These are phyloP conservation scores for Cardamine resedifolia DNA, from an alignment of 345 rosid genomes.

Conservation along the genomic window DNA sequence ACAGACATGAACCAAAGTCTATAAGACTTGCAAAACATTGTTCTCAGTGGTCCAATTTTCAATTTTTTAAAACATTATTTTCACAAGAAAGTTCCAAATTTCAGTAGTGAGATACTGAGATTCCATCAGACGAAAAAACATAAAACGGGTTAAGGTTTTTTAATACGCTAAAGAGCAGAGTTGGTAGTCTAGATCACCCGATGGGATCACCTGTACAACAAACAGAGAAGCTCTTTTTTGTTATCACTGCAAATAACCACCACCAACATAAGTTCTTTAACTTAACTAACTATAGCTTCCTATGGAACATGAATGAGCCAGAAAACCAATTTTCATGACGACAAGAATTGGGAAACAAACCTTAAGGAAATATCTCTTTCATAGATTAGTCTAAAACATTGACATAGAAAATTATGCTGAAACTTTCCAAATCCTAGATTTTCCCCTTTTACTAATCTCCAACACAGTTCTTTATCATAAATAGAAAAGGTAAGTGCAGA, in stretches of 20 bases:
- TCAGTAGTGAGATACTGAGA: constrained; percentile 15
- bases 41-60: constrained; percentile 8
- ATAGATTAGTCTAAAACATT: too few species aligned
- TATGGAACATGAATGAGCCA: neutral
- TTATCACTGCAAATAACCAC: neutral
- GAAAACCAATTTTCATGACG: neutral
- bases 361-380: too few species aligned
- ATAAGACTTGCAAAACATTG: constrained; percentile 4
- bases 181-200: constrained; percentile 88
- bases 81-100: constrained; percentile 24
- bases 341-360: neutral
- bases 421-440: neutral
- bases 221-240: neutral
- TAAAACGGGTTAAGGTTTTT: neutral
- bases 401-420: neutral
- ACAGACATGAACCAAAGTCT: constrained; percentile 1
- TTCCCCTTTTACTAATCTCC: neutral
- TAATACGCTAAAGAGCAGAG: constrained; percentile 45
- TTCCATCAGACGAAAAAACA: constrained; percentile 10
- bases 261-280: neutral
- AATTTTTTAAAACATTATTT: constrained; percentile 9
- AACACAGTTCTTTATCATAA: neutral
- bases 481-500: neutral
- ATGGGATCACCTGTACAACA: constrained; percentile 72
- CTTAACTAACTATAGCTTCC: neutral